A percentile compares a stretch with the other conserved stretches of the same genome.
Evolutionary conservation across 108 stramenopile genomes (phyloP).

Genomic region (Nitzschia sp.): DNA sequence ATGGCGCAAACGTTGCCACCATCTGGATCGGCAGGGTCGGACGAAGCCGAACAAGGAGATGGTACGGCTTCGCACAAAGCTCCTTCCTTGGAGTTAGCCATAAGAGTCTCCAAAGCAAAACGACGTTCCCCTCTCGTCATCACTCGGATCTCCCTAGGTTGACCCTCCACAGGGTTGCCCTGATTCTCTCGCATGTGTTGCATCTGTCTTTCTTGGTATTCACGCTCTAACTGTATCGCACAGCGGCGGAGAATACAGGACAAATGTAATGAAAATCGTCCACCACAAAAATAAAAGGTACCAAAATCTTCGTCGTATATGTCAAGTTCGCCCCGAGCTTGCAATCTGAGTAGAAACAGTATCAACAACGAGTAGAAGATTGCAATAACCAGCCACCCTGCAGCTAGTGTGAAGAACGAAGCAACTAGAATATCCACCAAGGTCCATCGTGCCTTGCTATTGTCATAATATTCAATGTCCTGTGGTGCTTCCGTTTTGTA

Average conservation of each 20-base stretch:
- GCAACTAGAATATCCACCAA: slow-evolving; percentile 31
- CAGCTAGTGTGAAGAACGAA: slow-evolving; percentile 39
- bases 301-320: slow-evolving; percentile 48
- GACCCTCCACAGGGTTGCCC: not conserved
- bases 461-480: no score
- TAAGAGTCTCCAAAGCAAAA: slow-evolving; percentile 36
- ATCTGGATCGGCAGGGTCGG: not conserved
- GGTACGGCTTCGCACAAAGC: not conserved
- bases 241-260: slow-evolving; percentile 37
- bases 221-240: slow-evolving; percentile 28
- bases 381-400: slow-evolving; percentile 36
- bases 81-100: not conserved
- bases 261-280: slow-evolving; percentile 23
- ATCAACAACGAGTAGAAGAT: slow-evolving; percentile 37
- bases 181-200: not conserved
- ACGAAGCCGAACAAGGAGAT: not conserved
- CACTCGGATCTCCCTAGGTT: slow-evolving; percentile 7
- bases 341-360: slow-evolving; percentile 31
- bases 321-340: slow-evolving; percentile 35
- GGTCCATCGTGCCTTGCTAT: not conserved
- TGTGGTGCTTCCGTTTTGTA: no score
- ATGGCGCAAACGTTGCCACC: slow-evolving; percentile 27
- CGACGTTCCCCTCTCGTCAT: slow-evolving; percentile 47
- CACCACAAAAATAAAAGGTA: slow-evolving; percentile 18
- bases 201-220: slow-evolving; percentile 13